Base-by-base conservation (phyloP, 768 basidiomycete genomes). In the Agaricus subrufescens region DNA sequence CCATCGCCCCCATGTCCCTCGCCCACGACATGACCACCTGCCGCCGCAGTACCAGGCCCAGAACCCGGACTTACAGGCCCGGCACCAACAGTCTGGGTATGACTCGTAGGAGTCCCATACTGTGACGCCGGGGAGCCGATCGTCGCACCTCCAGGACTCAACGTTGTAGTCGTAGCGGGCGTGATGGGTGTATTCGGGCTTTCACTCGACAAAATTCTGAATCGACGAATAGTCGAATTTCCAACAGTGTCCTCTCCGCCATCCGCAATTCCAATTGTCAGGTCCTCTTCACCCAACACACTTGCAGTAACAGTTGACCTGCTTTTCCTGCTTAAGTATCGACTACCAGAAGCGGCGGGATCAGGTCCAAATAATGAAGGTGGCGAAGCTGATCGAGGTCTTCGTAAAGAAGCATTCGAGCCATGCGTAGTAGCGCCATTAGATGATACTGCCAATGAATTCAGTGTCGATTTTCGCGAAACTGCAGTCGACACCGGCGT, bases 1-100 rank as follows among this genome's bases (percentile, higher is more conserved):
- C 74, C 69, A 49, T 72, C 73, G 59, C 68, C 64, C 19, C 71
- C 61, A 62, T 74, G 69, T 46, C 69, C 42, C 58, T 69, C 72
- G 15, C 45, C 45, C 11, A 19, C 45, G 26, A 25, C 45, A 46
- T 27, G 27, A 14, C 50, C 34, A 37, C 48, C 46, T 68, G 49
- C 73, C 72, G 59, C 68, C 63, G 25, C 34, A 25, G n/a, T 29
- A 11, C 44, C 45, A 2, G 31, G 30, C 15, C 42, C 52, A 34
- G 42, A n/a, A n/a, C 27, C 30, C 30, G 55, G 55, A 29, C 48
- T 45, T 3, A 31, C 34, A 12, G 53, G 37, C 34, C 53, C 53
- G 27, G 26, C 31, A 38, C 31, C 31, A 39, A 2, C 34, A 2
- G 44, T 4, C 6, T 26, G 45, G 5, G 53, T 46, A 14, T 34